Evolutionary conservation across 1,139 yeast species (phyloP), one percentile per base, ranked within the genome.

Genomic region (Candida frijolesensis): DNA sequence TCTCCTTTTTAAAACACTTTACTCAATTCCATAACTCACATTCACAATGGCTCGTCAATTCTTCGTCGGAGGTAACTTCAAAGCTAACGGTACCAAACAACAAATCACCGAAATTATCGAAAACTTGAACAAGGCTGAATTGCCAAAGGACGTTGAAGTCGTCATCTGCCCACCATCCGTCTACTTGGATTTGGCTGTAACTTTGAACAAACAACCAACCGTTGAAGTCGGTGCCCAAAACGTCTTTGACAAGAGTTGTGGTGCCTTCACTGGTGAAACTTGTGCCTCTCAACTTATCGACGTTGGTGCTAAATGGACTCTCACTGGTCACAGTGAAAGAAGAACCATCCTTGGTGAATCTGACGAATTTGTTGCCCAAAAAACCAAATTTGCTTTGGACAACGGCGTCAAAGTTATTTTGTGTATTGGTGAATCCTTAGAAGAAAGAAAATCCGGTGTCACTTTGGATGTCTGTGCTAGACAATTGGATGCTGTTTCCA

Each of bases 241-340:
- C 78, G 84, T 91, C 58, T 92, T 83, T 75, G 76, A 79, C 72
- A 89, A 90, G 83, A 84, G 84, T 57, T 82, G 92, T 53, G 99
- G 99, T 78, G 99, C 99, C 56, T 94, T 71, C 88, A 94, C 99
- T 58, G 99, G 99, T 71, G 99, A 95, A 79, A 84, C 88, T 68
- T 86, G 96, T 54, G 94, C 95, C 53, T 84, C 81, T 56, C 91
- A 91, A 77, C 74, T 94, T 69, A 86, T 89, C 79, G 99, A 94
- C 71, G 82, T 87, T 65, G 96, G 96, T 61, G 95, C 91, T 62
- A 82, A 81, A 59, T 95, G 98, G 98, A 96, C 94, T 59, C 84
- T 94, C 68, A 81, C 95, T 61, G 99, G 99, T 64, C 99, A 94
- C 85, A 90, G 97, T 56, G 99, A 94, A 82, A 92, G 99, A 83